Base-by-base conservation (phyloP, 2,329 filamentous ascomycete genomes). In the Diaporthe aspalathi region DNA sequence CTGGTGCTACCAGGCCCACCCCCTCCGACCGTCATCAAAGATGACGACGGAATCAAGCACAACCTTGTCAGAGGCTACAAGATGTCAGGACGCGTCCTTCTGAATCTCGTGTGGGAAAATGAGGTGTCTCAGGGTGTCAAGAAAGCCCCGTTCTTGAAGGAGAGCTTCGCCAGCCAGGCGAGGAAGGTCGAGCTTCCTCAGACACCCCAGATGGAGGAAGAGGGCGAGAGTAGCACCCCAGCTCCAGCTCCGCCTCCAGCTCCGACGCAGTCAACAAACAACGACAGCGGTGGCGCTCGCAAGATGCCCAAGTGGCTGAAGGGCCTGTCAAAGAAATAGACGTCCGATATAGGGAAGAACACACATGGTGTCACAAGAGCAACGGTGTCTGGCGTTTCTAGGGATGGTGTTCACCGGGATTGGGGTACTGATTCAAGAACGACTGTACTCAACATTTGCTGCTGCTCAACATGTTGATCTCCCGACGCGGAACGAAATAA, bases 81-180 rank as follows among this genome's bases (percentile, higher is more conserved):
- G 17, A 88, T 98, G 73, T 87, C 86, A 3, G 90, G 91, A 8
- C 87, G 90, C 43, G 91, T 95, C 40, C 84, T 97, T 11, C 84
- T 98, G 53, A 95, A 92, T 72, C 88, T 97, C 73, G 82, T 90
- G 1, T 97, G 94, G 93, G 89, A 90, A 24, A 87, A 91, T 57
- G 84, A 81, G 47, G 92, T 91, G 1, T 84, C 87, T n/a, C 77
- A 83, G 1, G 82, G 86, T 14, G 87, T 86, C 5, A 85, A 91
- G 72, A 86, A 86, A 38, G 82, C 81, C 29, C 83, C 87, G 20
- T 89, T 93, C 67, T 80, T 96, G 70, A 91, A 89, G 76, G 75
- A 80, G 1, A 82, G 84, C 32, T 85, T 91, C 67, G 87, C 89
- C 35, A 85, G 86, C 67, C 85, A 89, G 76, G 94, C 93, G 1